Evolutionary conservation across 768 basidiomycete genomes (phyloP).

Genomic region (Pulveroboletus frians): DNA sequence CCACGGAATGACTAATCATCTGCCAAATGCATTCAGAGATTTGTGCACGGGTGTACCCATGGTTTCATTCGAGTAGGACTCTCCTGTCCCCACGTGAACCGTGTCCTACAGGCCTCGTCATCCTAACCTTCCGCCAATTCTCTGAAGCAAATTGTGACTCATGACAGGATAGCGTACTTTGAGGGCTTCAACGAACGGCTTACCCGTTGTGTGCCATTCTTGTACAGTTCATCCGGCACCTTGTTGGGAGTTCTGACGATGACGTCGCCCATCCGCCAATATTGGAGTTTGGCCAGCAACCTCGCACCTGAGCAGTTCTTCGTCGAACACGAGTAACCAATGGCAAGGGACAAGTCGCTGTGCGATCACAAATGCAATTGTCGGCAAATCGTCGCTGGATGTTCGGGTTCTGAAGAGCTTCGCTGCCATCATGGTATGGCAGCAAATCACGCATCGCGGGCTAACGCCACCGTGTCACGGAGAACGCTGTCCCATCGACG

Average conservation of each 20-base stretch:
- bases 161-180: constrained; percentile 43
- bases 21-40: background rate
- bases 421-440: constrained; percentile 29
- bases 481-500: constrained; percentile 9
- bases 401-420: constrained; percentile 16
- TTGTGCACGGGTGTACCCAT: background rate
- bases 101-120: background rate
- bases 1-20: background rate
- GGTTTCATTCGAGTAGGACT: no score
- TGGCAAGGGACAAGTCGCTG: constrained; percentile 41
- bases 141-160: constrained; percentile 24
- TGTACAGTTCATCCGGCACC: constrained; percentile 51
- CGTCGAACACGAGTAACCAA: constrained; percentile 53
- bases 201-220: constrained; percentile 49
- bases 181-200: background rate
- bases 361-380: constrained; percentile 41
- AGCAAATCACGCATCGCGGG: background rate
- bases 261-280: constrained; percentile 59
- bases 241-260: constrained; percentile 43
- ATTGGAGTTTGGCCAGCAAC: constrained; percentile 52
- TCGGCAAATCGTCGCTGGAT: background rate
- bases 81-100: background rate
- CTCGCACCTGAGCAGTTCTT: constrained; percentile 49
- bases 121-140: constrained; percentile 39
- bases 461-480: constrained; percentile 20